These are phyloP conservation scores for Karstenula rhodostoma DNA, from an alignment of 2,329 filamentous ascomycete species.

Conservation along the genomic window DNA sequence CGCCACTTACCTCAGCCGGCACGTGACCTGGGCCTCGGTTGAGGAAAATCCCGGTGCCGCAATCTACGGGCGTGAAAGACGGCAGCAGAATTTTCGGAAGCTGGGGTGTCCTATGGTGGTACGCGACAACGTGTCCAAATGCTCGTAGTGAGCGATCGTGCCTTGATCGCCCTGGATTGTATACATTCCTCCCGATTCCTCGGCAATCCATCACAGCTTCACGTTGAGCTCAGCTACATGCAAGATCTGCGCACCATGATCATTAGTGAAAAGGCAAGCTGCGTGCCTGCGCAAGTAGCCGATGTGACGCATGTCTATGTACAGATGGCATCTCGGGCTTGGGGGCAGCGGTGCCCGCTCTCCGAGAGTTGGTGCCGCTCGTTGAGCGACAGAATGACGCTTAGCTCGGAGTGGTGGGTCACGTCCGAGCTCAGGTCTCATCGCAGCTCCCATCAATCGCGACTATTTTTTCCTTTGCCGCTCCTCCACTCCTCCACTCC, in stretches of 20 bases:
- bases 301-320: constrained; percentile 5
- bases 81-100: constrained; percentile 8
- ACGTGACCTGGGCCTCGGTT: constrained; percentile 5
- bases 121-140: background rate
- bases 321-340: background rate
- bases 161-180: background rate
- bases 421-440: constrained; percentile 12
- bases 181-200: background rate
- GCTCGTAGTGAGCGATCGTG: background rate
- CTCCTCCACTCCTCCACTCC: constrained; percentile 46
- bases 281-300: constrained; percentile 18
- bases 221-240: background rate
- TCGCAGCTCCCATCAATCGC: constrained; percentile 17
- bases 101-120: background rate
- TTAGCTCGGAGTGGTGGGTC: constrained; percentile 9
- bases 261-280: constrained; percentile 6
- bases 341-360: constrained; percentile 7
- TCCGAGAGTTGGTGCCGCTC: constrained; percentile 9
- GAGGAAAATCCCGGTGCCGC: background rate
- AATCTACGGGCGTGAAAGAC: constrained; percentile 7
- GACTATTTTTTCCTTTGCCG: constrained; percentile 39
- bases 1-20: constrained; percentile 4
- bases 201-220: background rate
- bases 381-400: constrained; percentile 10
- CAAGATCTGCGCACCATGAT: background rate